Conservation (phyloP, 2,329 filamentous ascomycete species). For the Botrytis hyacinthi region DNA sequence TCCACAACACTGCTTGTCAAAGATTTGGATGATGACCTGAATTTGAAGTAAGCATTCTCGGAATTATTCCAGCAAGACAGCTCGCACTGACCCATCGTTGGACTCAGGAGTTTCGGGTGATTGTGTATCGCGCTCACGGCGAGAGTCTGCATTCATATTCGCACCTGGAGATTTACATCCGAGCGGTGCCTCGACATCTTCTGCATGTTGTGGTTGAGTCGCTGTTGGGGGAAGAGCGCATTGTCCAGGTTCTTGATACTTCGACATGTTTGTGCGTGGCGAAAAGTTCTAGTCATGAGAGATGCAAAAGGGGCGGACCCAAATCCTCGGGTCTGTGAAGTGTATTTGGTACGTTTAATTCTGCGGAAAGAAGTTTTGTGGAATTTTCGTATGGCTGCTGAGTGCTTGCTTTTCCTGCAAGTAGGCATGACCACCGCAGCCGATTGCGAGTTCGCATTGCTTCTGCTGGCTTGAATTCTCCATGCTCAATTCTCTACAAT, state of each 20-base stretch:
- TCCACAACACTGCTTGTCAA: conserved; percentile 31
- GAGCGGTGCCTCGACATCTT: not conserved
- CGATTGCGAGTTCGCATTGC: not conserved
- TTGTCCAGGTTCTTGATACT: not conserved
- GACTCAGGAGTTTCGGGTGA: conserved; percentile 10
- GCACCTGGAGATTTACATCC: not conserved
- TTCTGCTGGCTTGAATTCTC: not conserved
- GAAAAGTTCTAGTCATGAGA: not conserved
- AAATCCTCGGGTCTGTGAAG: not conserved
- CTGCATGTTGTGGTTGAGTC: not conserved
- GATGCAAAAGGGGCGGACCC: not conserved
- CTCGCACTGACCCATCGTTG: not conserved
- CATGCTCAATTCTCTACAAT: not conserved
- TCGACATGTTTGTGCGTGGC: conserved; percentile 10
- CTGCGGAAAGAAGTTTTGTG: not conserved
- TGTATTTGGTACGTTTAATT: not conserved
- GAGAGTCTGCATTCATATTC: not conserved
- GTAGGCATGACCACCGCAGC: conserved; percentile 9
- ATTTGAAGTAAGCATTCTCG: not conserved
- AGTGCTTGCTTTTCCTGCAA: not conserved
- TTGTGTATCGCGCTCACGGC: not conserved
- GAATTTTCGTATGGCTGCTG: not conserved
- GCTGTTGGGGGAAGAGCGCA: not conserved
- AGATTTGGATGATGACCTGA: conserved; percentile 20
- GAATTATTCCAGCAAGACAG: too few species aligned